Base-by-base conservation (phyloP, 805 yeast species). In the Cyberlindnera americana region DNA sequence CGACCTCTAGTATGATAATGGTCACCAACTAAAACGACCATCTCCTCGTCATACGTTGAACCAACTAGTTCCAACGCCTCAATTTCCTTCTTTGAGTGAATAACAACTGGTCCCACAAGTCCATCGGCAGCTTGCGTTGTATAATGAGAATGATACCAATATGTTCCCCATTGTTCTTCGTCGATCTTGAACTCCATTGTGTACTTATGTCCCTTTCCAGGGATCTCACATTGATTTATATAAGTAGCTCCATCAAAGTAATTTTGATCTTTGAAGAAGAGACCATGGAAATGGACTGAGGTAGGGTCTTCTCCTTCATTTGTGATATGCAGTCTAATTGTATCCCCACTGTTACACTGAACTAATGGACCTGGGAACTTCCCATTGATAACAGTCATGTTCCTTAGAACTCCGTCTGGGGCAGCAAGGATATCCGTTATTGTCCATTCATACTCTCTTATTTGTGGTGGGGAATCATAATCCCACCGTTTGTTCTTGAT, bases 131-230 rank as follows among this genome's bases (percentile, higher is more conserved):
- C 61, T 45, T 75, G 76, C 1, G 73, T 66, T 11, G 69, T 52
- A 44, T 59, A 66, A 43, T 76, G 81, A 3, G 78, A 67, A 48
- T 76, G 82, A 54, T 75, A 76, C 81, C 81, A 76, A 40, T 64
- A 70, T 0, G 78, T 70, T 0, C 82, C 82, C 40, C 64, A 61
- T 40, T 72, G 76, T 4, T 47, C 44, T 12, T 56, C 54, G 31
- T 58, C 62, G 8, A 64, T 47, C 18, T 61, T 64, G 45, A 75
- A 73, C 27, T 56, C 52, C 49, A 76, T 72, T 2, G 64, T 59
- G 53, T 65, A 74, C 5, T 56, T 40, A 1, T 72, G 72, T 9
- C 48, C 40, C n/a, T 21, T n/a, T 3, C 30, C 22, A 9, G 59
- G 57, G 21, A 76, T 70, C 2, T 74, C 72, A 37, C 75, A 67